phyloP scores from a whole-genome alignment of 1,284 basidiomycete genomes.

The Cryptococcus wingfieldii region DNA sequence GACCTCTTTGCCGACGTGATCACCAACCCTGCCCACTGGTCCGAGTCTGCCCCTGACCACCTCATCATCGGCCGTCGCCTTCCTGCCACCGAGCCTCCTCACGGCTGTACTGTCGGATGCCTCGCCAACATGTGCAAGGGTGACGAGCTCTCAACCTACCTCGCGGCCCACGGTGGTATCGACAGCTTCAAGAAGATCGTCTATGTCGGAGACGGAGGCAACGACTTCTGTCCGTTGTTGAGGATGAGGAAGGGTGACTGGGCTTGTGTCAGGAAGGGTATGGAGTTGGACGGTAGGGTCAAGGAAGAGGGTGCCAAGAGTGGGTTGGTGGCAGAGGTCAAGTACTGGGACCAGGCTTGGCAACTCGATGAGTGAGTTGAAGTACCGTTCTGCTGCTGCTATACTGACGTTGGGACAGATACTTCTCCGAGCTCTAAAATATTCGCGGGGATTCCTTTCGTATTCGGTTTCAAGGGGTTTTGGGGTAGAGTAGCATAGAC shows the following conservation, averaged over 20 bases:
- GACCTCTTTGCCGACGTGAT: constrained; percentile 78
- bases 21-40: constrained; percentile 88
- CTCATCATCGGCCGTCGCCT: constrained; percentile 74
- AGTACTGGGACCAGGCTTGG: constrained; percentile 89
- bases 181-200: constrained; percentile 69
- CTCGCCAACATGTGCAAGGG: constrained; percentile 99
- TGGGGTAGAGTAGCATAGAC: background rate
- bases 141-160: constrained; percentile 78
- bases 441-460: background rate
- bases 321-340: constrained; percentile 66
- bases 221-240: constrained; percentile 91
- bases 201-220: constrained; percentile 91
- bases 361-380: constrained; percentile 70
- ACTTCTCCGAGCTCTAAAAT: constrained; percentile 22
- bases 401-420: constrained; percentile 9
- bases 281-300: constrained; percentile 72
- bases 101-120: constrained; percentile 82
- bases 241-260: constrained; percentile 64
- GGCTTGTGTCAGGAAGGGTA: constrained; percentile 65
- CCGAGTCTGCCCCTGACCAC: constrained; percentile 58
- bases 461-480: background rate
- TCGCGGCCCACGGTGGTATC: constrained; percentile 61
- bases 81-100: constrained; percentile 71
- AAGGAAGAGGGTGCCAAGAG: constrained; percentile 60
- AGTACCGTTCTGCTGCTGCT: background rate